Evolutionary conservation across 139 green algal genomes (phyloP), one percentile per base, ranked within the genome.

Genomic region (Microglena sp.): DNA sequence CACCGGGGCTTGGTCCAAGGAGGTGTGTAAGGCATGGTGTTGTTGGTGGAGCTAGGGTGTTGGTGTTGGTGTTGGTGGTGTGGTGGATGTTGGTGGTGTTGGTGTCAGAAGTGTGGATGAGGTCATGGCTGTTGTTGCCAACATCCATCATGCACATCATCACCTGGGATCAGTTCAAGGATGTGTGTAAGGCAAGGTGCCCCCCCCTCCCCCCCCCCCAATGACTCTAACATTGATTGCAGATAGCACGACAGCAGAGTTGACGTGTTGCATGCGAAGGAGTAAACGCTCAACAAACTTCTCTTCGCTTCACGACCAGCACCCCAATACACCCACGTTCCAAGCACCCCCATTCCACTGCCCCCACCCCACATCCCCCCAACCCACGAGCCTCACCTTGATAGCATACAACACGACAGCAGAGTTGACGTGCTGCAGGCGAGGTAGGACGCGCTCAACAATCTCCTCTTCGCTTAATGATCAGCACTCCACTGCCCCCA

Each of bases 221-320:
- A n/a, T n/a, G n/a, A n/a, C 21, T 26, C 72, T 1, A 60, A 98
- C 90, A 78, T 97, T 97, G 34, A 97, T 79, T 7, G 94, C 88
- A 0, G 87, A 94, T 31, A 99, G 81, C 45, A 99, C 94, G 5
- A 99, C 94, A 6, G 94, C 94, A 33, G 82, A 82, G 81, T 99
- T 99, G 32, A 90, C 94, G 70, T 99, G 94, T 83, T 97, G 91
- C 78, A 99, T 79, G n/a, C 94, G 84, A 5, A 94, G 92, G n/a
- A 89, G 73, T 26, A 99, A 91, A 4, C 94, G 82, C 82, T 98
- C 92, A 45, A 93, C 84, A 46, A 99, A 93, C 66, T 70, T 88
- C 71, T 96, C 88, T n/a, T n/a, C n/a, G n/a, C n/a, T n/a, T n/a
- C n/a, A n/a, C n/a, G n/a, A n/a, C n/a, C n/a, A 11, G 18, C 40